A percentile compares a stretch with the other conserved stretches of the same genome.
Conservation (phyloP, 1,284 basidiomycete species). For the Cutaneotrichosporon cutaneum region DNA sequence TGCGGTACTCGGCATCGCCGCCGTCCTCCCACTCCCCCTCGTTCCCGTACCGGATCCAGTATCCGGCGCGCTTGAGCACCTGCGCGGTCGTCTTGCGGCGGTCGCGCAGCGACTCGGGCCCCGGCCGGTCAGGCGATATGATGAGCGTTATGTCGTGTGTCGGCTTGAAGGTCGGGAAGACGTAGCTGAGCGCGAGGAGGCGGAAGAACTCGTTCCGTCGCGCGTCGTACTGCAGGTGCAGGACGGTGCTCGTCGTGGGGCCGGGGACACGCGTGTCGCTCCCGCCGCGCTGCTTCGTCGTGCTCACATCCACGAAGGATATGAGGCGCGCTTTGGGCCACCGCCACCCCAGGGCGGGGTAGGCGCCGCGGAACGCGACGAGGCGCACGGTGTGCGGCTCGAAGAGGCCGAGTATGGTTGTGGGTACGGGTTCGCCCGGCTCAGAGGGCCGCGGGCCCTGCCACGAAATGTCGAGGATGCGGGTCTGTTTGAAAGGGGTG, state of each 20-base stretch:
- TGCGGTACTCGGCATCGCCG: neutral
- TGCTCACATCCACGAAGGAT: conserved; percentile 2
- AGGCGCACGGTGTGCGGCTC: neutral
- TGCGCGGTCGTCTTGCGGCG: neutral
- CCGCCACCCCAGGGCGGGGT: neutral
- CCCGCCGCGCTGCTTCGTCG: neutral
- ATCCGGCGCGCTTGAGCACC: neutral
- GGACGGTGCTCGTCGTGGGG: neutral
- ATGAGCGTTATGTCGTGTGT: neutral
- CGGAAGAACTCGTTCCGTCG: conserved; percentile 3
- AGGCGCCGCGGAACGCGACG: neutral
- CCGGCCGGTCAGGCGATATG: neutral
- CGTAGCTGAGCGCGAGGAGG: neutral
- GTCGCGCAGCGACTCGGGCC: neutral
- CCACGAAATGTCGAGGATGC: neutral
- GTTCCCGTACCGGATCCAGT: conserved; percentile 3
- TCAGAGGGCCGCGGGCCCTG: neutral
- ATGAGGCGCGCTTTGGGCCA: conserved; percentile 2
- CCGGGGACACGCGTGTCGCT: neutral
- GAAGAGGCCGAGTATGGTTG: neutral
- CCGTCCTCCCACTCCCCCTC: neutral
- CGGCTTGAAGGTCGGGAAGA: neutral
- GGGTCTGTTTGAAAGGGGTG: neutral
- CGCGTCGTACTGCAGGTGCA: conserved; percentile 1
- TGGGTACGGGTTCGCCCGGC: neutral